A percentile compares a stretch with the other conserved stretches of the same genome.
Conservation (phyloP, 1,284 basidiomycete genomes). For the Marasmius tenuissimus region DNA sequence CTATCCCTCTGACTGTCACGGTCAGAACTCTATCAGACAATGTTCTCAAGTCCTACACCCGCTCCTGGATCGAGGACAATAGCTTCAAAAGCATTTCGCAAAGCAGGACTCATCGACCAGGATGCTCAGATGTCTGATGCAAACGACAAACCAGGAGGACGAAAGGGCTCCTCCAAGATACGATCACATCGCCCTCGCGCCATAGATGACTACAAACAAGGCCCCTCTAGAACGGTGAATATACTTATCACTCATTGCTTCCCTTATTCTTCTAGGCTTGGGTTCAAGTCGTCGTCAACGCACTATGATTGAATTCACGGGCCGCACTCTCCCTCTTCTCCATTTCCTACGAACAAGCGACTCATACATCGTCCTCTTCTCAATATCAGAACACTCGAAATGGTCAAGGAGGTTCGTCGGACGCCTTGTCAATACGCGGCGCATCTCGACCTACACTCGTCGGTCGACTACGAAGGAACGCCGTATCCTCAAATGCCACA, state of each 20-base stretch:
- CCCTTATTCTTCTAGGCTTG: conserved; percentile 31
- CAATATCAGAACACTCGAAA: conserved; percentile 26
- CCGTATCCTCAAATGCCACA: conserved; percentile 31
- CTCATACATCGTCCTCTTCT: conserved; percentile 25
- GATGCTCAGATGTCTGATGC: conserved; percentile 72
- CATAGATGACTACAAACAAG: conserved; percentile 58
- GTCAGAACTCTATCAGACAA: conserved; percentile 8
- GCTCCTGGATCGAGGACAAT: conserved; percentile 56
- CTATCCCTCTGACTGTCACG: conserved; percentile 11
- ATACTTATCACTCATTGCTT: conserved; percentile 34
- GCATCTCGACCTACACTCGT: conserved; percentile 46
- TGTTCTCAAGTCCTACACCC: conserved; percentile 55
- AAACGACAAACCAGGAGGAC: conserved; percentile 64
- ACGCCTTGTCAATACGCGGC: conserved; percentile 55
- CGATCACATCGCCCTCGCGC: conserved; percentile 59
- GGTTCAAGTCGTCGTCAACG: conserved; percentile 15
- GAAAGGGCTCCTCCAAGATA: conserved; percentile 61
- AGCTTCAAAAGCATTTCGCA: conserved; percentile 59
- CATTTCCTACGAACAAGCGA: conserved; percentile 19
- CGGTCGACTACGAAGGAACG: conserved; percentile 58
- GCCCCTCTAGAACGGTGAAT: conserved; percentile 63
- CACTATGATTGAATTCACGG: conserved; percentile 29
- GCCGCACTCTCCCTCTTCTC: conserved; percentile 33
- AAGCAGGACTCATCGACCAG: conserved; percentile 70
- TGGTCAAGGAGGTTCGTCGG: conserved; percentile 33